Evolutionary conservation across 495 filamentous ascomycete genomes (phyloP), one percentile per base, ranked within the genome.

Genomic region (Bacidia rubella): DNA sequence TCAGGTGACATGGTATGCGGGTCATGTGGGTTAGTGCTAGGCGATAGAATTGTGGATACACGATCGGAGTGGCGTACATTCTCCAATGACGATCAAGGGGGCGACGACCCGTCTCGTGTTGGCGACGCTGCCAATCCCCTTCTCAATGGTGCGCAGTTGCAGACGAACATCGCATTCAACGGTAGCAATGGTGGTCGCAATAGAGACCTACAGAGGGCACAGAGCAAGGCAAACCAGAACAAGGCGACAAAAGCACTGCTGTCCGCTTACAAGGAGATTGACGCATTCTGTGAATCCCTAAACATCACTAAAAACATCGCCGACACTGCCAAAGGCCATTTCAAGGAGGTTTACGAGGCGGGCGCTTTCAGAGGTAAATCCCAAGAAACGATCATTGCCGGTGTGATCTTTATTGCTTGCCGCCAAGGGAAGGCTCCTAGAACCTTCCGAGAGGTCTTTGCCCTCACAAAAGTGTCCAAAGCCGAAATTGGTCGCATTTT

Each of bases 41-140:
- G 82, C 47, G 86, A 90, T 63, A 83, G 88, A 54, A 86, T 92
- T 60, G 87, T 98, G 50, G 92, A 97, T 60, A 88, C 87, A 54
- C 83, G 93, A 47, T 95, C 88, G 47, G 92, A 98, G 71, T 98
- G 92, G 92, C 87, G 92, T 60, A 98, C 93, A 7, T 98, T 98
- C 67, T 84, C 87, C 54, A 96, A 95, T 68, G 92, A 98, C 60
- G 93, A 98, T 61, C 86, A 94, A 65, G 78, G 77, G 51, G 87
- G 84, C 63, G 92, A 96, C 57, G 92, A 98, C 63, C 92, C 92
- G 1, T 93, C 86, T 49, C 92, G 92, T 87, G 92, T 98, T 58
- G 92, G 92, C 68, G 92, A 97, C 47, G 87, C 79, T 0, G 78
- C 79, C 38, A 95, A 97, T 60, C 77, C 83, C 19, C 76, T 97